Conservation (phyloP, 768 basidiomycete species). For the Sarcodon sp. region DNA sequence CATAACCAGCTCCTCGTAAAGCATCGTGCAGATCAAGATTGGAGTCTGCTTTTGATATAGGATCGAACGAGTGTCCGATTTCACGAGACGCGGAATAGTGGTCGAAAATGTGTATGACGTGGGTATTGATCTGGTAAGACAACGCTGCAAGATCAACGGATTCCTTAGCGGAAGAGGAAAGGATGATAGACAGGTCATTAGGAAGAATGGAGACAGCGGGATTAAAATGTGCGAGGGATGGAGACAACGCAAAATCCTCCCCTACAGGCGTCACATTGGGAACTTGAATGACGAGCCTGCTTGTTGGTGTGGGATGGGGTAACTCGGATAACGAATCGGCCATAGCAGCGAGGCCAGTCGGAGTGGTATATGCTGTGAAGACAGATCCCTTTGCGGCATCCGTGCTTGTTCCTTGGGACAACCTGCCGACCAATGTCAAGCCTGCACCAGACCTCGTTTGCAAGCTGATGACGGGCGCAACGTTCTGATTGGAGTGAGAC, state of each 20-base stretch:
- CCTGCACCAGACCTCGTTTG: constrained; percentile 85
- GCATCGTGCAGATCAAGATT: constrained; percentile 30
- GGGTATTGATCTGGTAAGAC: constrained; percentile 56
- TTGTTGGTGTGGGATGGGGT: constrained; percentile 44
- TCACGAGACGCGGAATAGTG: constrained; percentile 74
- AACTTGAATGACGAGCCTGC: constrained; percentile 74
- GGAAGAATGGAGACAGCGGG: constrained; percentile 49
- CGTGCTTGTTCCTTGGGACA: constrained; percentile 69
- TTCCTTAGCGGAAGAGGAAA: constrained; percentile 81
- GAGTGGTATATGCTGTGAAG: constrained; percentile 73
- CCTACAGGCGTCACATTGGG: constrained; percentile 59
- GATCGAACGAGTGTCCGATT: constrained; percentile 31
- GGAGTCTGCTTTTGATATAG: not conserved
- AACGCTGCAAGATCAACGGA: constrained; percentile 64
- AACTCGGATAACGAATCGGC: constrained; percentile 64
- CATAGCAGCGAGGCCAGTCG: constrained; percentile 76
- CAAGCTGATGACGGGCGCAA: constrained; percentile 48
- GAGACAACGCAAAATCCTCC: constrained; percentile 55
- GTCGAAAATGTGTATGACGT: constrained; percentile 87
- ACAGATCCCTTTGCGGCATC: constrained; percentile 46
- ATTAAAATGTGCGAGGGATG: constrained; percentile 62
- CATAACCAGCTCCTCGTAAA: constrained; percentile 46
- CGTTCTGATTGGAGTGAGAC: constrained; percentile 17
- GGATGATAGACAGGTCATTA: constrained; percentile 53
- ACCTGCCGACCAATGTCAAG: constrained; percentile 60